Evolutionary conservation across 768 basidiomycete genomes (phyloP).

Genomic region (Termitomyces sp.): DNA sequence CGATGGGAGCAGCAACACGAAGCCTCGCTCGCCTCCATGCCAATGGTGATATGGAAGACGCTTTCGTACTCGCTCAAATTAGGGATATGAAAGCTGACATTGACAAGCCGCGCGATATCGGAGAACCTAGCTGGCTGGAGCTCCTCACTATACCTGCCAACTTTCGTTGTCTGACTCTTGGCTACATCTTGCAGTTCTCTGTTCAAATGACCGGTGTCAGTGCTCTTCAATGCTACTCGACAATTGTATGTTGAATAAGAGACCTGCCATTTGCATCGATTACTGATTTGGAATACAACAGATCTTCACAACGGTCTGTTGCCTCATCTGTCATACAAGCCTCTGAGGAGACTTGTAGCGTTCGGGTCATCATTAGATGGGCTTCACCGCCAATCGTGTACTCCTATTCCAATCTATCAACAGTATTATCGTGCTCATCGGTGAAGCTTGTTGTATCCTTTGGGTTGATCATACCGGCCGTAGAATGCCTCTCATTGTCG

Average conservation of each 20-base stretch:
- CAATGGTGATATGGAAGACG: conserved; percentile 39
- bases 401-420: conserved; percentile 52
- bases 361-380: conserved; percentile 31
- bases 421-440: conserved; percentile 47
- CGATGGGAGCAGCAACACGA: conserved; percentile 38
- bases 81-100: conserved; percentile 39
- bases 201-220: conserved; percentile 61
- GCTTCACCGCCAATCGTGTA: conserved; percentile 37
- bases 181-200: conserved; percentile 47
- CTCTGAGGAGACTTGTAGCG: background rate
- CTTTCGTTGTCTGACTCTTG: conserved; percentile 41
- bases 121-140: conserved; percentile 36
- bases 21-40: conserved; percentile 51
- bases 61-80: conserved; percentile 42
- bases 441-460: conserved; percentile 42
- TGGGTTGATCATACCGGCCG: conserved; percentile 40
- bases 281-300: conserved; percentile 2
- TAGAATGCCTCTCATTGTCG: conserved; percentile 34
- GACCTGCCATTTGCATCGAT: background rate
- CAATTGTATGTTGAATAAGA: conserved; percentile 22
- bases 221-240: conserved; percentile 52
- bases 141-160: conserved; percentile 37
- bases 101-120: conserved; percentile 26
- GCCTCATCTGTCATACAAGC: conserved; percentile 5
- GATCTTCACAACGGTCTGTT: conserved; percentile 31